A percentile compares a stretch with the other conserved stretches of the same genome.
Evolutionary conservation across 2,329 filamentous ascomycete genomes (phyloP).

Genomic region (Chaetothyriales sp.): DNA sequence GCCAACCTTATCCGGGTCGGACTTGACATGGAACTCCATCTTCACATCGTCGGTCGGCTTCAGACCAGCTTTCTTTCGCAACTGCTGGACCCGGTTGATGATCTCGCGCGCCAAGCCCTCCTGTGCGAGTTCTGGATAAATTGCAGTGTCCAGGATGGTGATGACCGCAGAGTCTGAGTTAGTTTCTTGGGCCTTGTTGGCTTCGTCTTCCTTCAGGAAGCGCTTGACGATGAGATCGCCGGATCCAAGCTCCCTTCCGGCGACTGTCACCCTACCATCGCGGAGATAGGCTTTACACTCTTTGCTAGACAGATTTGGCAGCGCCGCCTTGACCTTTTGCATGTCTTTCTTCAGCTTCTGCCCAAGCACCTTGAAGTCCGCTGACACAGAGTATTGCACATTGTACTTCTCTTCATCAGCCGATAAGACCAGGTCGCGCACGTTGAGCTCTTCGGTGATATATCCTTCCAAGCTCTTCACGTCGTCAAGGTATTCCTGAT

Average conservation of each 20-base stretch:
- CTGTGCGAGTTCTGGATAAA: slow-evolving; percentile 72
- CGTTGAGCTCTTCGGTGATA: slow-evolving; percentile 81
- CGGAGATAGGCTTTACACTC: slow-evolving; percentile 68
- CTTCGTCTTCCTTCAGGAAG: slow-evolving; percentile 58
- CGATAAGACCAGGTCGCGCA: slow-evolving; percentile 71
- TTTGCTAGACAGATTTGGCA: slow-evolving; percentile 63
- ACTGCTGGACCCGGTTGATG: slow-evolving; percentile 78
- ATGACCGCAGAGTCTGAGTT: slow-evolving; percentile 84
- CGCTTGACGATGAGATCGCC: slow-evolving; percentile 76
- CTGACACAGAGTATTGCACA: slow-evolving; percentile 77
- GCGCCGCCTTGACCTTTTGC: slow-evolving; percentile 75
- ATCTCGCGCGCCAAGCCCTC: slow-evolving; percentile 87
- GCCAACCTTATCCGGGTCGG: slow-evolving; percentile 64
- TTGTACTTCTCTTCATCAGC: slow-evolving; percentile 82
- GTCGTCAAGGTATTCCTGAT: slow-evolving; percentile 72
- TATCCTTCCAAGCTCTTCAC: slow-evolving; percentile 76
- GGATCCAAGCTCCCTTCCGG: slow-evolving; percentile 68
- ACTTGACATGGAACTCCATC: slow-evolving; percentile 78
- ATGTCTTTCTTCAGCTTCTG: slow-evolving; percentile 97
- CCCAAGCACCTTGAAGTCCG: slow-evolving; percentile 86
- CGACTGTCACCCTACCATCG: slow-evolving; percentile 63
- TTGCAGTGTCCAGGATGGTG: slow-evolving; percentile 70
- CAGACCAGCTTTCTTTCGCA: slow-evolving; percentile 87
- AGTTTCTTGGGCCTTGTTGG: slow-evolving; percentile 63
- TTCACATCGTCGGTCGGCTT: slow-evolving; percentile 86